Evolutionary conservation across 331 rosid species (phyloP), one percentile per base, ranked within the genome.

Genomic region (Rhamnella rubrinervis): DNA sequence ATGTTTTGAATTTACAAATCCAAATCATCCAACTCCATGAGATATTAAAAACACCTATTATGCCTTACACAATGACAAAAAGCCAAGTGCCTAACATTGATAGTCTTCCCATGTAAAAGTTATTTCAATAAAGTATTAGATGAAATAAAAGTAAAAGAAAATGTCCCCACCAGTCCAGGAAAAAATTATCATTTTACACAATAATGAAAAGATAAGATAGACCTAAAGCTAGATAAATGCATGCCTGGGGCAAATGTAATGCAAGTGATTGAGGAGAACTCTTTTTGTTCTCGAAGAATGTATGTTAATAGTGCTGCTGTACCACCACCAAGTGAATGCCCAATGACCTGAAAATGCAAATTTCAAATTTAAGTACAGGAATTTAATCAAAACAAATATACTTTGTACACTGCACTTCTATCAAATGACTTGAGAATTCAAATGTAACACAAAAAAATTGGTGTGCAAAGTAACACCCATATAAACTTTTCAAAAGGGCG

Each of bases 251-350:
- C 98, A 85, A 91, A 91, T 55, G 95, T 72, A 73, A 95, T 80
- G 61, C 98, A 95, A 26, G 84, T 89, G 62, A 80, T 78, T 51
- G 88, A 84, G 26, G 93, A 85, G 50, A 95, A 80, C 69, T 91
- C 97, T 58, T 83, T 95, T 58, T 78, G 95, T 69, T 95, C 98
- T 80, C 96, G 88, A 39, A 95, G 95, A 75, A 95, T 87, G 77
- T 91, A 95, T 20, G 98, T 86, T 64, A 95, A 77, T 61, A 95
- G 81, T 0, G 98, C 98, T 66, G 98, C 98, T 41, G 98, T 93
- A 77, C 98, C 98, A 61, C 97, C 97, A 39, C 97, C 98, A 50
- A 93, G 96, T 17, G 98, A 91, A 80, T 95, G 98, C 50, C 98
- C 98, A 71, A 95, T 86, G 75, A 95, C 79, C 98, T 95, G 78